A percentile compares a stretch with the other conserved stretches of the same genome.
These are phyloP conservation scores for Anacardium occidentale DNA, from an alignment of 345 rosid species.

Conservation along the genomic window DNA sequence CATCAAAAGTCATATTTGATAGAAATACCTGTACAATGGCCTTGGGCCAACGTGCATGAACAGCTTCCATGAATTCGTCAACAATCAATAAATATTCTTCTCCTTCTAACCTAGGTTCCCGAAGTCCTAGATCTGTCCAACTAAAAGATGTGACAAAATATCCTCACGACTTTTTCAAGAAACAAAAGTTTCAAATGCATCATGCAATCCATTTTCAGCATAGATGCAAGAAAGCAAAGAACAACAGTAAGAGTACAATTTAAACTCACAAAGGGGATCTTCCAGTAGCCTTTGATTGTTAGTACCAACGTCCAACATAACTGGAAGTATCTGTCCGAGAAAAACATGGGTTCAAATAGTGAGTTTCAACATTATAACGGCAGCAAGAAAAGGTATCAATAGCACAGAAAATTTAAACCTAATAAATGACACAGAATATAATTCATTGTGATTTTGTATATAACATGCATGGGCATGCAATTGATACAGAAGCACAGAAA, in stretches of 20 bases:
- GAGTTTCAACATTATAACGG: constrained; percentile 13
- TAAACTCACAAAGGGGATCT: constrained; percentile 79
- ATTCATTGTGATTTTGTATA: background rate
- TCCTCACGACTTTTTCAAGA: constrained; percentile 13
- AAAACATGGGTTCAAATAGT: constrained; percentile 15
- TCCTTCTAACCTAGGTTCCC: constrained; percentile 92
- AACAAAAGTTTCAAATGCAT: constrained; percentile 15
- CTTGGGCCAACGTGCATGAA: constrained; percentile 90
- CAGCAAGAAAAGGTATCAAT: constrained; percentile 2
- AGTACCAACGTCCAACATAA: constrained; percentile 95
- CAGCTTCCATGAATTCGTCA: constrained; percentile 99
- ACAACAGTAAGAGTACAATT: constrained; percentile 5
- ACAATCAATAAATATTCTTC: constrained; percentile 81
- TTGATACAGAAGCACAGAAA: background rate
- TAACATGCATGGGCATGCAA: background rate
- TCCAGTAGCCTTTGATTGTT: constrained; percentile 87
- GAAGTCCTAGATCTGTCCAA: constrained; percentile 78
- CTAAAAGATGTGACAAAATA: constrained; percentile 19
- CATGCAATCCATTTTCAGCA: constrained; percentile 11
- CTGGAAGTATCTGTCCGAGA: constrained; percentile 70
- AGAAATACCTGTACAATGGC: constrained; percentile 82
- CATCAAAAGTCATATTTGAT: constrained; percentile 22
- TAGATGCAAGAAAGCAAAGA: background rate
- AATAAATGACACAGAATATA: background rate
- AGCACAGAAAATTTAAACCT: background rate